Base-by-base conservation (phyloP, 2,329 filamentous ascomycete genomes). In the Alternaria solani region DNA sequence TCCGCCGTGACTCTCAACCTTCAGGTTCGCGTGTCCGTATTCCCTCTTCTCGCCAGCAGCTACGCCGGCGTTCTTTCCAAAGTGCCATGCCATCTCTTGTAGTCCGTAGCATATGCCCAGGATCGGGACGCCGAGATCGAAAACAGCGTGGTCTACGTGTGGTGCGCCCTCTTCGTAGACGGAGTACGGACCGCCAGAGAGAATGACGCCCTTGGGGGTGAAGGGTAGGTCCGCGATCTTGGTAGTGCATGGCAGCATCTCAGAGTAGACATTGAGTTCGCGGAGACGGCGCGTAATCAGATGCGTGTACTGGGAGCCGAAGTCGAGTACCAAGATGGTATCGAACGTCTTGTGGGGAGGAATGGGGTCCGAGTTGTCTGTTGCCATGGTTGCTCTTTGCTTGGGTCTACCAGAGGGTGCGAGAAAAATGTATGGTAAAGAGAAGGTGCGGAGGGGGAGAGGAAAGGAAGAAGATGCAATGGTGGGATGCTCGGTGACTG, bases 191-290 rank as follows among this genome's bases (percentile, higher is more conserved):
- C 90, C 89, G 63, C 90, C 91, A 8, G 88, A 91, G 9, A 94
- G 82, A 57, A 96, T 91, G 65, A 98, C 88, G 68, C 94, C 94
- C 75, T 90, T 91, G 20, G 94, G 94, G 75, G 88, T 93, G 84
- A 87, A 96, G 47, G 84, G 76, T 34, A 97, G 85, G 57, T 95
- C 91, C 7, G 87, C 82, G 23, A 96, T 80, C 83, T 94, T 94
- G 72, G 91, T 89, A 46, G 90, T 96, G 80, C 93, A 96, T 23
- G 91, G 91, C 43, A 96, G 87, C 89, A 96, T 91, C 82, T 97
- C 93, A 63, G 88, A 88, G 83, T 91, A 97, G 77, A 96, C 86
- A 81, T 90, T 90, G 79, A 96, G 86, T 70, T 91, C 88, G 69
- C 93, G 87, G 28, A 96, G 85, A 34, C 92, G 87, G 55, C 92